Evolutionary conservation across 495 filamentous ascomycete species (phyloP).

Genomic region (Aspergillus carlsbadensis): DNA sequence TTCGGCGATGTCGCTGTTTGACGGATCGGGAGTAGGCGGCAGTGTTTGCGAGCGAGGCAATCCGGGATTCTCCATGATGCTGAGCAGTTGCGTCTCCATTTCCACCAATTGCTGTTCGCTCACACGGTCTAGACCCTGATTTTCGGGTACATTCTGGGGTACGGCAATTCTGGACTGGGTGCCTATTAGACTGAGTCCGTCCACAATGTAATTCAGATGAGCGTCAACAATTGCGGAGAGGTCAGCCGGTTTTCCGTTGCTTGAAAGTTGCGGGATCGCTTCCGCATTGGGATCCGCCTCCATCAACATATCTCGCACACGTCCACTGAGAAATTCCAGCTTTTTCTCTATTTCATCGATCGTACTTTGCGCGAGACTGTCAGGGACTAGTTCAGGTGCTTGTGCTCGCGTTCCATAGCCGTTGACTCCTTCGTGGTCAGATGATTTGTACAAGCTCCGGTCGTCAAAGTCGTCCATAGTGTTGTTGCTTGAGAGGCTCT

Average conservation of each 20-base stretch:
- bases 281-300: slow-evolving; percentile 52
- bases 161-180: slow-evolving; percentile 8
- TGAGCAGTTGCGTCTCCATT: slow-evolving; percentile 51
- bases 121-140: slow-evolving; percentile 20
- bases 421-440: slow-evolving; percentile 62
- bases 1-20: slow-evolving; percentile 43
- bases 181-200: slow-evolving; percentile 38
- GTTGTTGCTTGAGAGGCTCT: slow-evolving; percentile 60
- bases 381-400: slow-evolving; percentile 17
- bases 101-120: slow-evolving; percentile 48
- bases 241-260: slow-evolving; percentile 19
- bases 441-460: slow-evolving; percentile 70
- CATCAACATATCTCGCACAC: slow-evolving; percentile 65
- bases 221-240: slow-evolving; percentile 35
- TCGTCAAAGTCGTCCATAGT: slow-evolving; percentile 70
- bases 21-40: slow-evolving; percentile 47
- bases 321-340: slow-evolving; percentile 70
- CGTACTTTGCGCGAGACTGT: slow-evolving; percentile 28
- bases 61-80: slow-evolving; percentile 48
- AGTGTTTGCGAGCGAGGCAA: slow-evolving; percentile 41
- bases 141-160: neutral
- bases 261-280: slow-evolving; percentile 31
- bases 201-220: slow-evolving; percentile 54
- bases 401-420: slow-evolving; percentile 24
- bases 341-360: slow-evolving; percentile 63